Evolutionary conservation across 1,284 basidiomycete genomes (phyloP).

Genomic region (Ganoderma resinaceum): DNA sequence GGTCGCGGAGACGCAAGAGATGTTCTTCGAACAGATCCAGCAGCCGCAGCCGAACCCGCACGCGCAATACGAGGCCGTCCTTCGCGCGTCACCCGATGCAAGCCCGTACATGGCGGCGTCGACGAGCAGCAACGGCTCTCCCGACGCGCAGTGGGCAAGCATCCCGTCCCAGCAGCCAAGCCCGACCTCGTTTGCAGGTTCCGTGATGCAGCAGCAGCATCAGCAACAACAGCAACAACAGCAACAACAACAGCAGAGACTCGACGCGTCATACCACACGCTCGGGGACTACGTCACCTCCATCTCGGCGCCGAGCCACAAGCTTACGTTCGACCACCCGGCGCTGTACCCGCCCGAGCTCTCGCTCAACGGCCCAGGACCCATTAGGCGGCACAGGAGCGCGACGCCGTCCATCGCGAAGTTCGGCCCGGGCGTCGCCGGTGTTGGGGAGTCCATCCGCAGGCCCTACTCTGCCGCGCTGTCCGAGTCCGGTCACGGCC

Average conservation of each 20-base stretch:
- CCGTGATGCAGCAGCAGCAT: slow-evolving; percentile 3
- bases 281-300: slow-evolving; percentile 45
- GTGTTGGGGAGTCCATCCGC: slow-evolving; percentile 51
- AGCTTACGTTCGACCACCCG: slow-evolving; percentile 67
- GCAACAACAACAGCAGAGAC: slow-evolving; percentile 20
- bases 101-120: slow-evolving; percentile 9
- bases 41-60: neutral
- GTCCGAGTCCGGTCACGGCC: slow-evolving; percentile 42
- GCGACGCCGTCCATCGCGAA: slow-evolving; percentile 71
- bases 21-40: slow-evolving; percentile 22
- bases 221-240: slow-evolving; percentile 21
- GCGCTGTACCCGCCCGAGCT: slow-evolving; percentile 54
- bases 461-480: slow-evolving; percentile 55
- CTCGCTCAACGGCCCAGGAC: slow-evolving; percentile 50
- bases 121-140: slow-evolving; percentile 24
- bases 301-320: slow-evolving; percentile 71
- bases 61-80: slow-evolving; percentile 24
- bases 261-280: slow-evolving; percentile 30
- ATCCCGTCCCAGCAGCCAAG: slow-evolving; percentile 32
- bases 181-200: neutral
- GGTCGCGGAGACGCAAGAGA: slow-evolving; percentile 30
- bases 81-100: slow-evolving; percentile 23
- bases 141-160: slow-evolving; percentile 48
- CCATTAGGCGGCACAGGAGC: slow-evolving; percentile 72
- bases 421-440: slow-evolving; percentile 27